Evolutionary conservation across 352 stramenopile species (phyloP).

Genomic region (Phytophthora tubulina): DNA sequence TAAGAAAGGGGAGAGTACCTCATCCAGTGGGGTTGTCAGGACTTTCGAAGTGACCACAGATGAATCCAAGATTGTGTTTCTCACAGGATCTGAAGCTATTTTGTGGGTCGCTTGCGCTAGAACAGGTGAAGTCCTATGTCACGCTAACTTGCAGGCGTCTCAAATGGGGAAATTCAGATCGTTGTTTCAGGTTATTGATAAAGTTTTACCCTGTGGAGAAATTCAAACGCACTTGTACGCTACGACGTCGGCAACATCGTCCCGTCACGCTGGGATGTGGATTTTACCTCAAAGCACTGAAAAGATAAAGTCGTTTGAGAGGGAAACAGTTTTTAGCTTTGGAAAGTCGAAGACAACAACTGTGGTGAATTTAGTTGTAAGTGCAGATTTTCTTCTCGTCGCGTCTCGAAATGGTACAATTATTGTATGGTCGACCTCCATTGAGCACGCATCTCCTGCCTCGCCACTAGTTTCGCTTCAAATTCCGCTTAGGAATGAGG

Average conservation of each 20-base stretch:
- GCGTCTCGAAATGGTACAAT: constrained; percentile 27
- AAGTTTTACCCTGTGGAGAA: background rate
- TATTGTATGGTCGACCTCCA: constrained; percentile 23
- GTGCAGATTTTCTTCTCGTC: constrained; percentile 13
- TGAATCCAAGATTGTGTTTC: constrained; percentile 29
- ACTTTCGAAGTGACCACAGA: constrained; percentile 20
- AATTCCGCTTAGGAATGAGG: constrained; percentile 12
- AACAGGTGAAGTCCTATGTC: constrained; percentile 22
- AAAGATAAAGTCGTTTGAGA: background rate
- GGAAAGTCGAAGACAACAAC: constrained; percentile 12
- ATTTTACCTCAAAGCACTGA: background rate
- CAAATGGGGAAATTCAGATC: constrained; percentile 8
- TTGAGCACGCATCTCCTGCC: constrained; percentile 2
- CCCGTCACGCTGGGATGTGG: constrained; percentile 28
- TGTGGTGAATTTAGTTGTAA: constrained; percentile 10
- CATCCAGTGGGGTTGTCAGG: constrained; percentile 25
- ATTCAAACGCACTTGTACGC: constrained; percentile 24
- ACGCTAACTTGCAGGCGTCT: constrained; percentile 14
- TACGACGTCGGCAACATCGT: constrained; percentile 23
- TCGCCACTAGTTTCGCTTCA: constrained; percentile 20
- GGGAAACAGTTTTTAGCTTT: constrained; percentile 17
- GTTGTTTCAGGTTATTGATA: constrained; percentile 23
- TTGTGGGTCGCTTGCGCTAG: constrained; percentile 26
- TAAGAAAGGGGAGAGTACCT: background rate
- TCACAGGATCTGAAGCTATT: constrained; percentile 6